Evolutionary conservation across 768 basidiomycete genomes (phyloP), one percentile per base, ranked within the genome.

Genomic region (Russula ochroleuca): DNA sequence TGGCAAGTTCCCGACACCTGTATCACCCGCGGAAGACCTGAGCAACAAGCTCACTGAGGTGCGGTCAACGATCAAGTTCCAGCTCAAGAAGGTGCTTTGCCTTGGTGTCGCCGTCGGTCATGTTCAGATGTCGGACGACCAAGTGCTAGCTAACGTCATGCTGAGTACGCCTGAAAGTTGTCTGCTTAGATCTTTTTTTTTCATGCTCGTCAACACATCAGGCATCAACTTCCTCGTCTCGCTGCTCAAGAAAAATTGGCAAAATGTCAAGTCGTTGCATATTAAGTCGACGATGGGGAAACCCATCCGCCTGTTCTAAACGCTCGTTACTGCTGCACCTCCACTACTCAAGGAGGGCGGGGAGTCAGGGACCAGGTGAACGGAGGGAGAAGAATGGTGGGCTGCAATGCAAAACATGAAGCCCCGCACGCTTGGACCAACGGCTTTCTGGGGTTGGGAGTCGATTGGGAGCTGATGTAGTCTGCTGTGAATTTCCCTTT

Each of bases 161-260:
- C 79, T 99, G 73, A 88, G 92, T 94, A 71, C 57, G 89, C 73
- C 33, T 40, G 40, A 7, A 31, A 33, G 23, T 19, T 28, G n/a
- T 51, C 31, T 43, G 4, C 23, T 37, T 28, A 21, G 13, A 14
- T 5, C 15, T 67, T 8, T 40, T 19, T 17, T 23, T 53, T n/a
- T n/a, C 31, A 37, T 37, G 48, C 47, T 19, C 52, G 31, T 14
- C n/a, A n/a, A n/a, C 33, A 35, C 50, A 49, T 43, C 19, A 93
- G 92, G 92, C 78, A 96, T 98, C 84, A 99, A 99, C 87, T 99
- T 99, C 86, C 85, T 99, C 72, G 94, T 99, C 73, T 98, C 97
- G 21, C 80, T 99, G 66, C 86, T 99, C 75, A 98, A 98, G 86
- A 99, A 99, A 85, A 92, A 96, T 81, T 93, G 94, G 94, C 97